Evolutionary conservation across 129 eudicot species (phyloP), one percentile per base, ranked within the genome.

Genomic region (Saussurea involucrata): DNA sequence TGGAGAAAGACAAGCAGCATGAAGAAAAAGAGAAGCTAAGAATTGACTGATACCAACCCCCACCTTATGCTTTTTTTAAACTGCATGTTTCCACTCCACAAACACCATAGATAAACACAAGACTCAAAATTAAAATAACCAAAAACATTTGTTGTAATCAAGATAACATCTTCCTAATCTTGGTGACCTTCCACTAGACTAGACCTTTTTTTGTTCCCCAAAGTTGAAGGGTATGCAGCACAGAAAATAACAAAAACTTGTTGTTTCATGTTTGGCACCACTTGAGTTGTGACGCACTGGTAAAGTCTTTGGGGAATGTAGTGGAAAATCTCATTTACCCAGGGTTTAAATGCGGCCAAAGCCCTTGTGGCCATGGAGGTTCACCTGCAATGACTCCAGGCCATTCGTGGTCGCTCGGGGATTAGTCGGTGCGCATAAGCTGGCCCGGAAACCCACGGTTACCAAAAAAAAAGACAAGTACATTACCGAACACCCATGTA

Each of bases 11-110:
- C 49, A 34, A 66, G 36, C 11, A 80, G 25, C 69, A 53, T 31
- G 31, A 24, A 66, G 69, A 55, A 80, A 73, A 80, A 33, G 5
- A 18, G 7, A 73, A 25, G 24, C 49, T 22, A 55, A 55, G 80
- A 73, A 80, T 65, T 65, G 83, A 80, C 74, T 66, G 9, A 32
- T 80, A 80, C 83, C 74, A 72, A 80, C 67, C 74, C 74, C 83
- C 78, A 73, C 72, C 72, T 18, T 2, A 22, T 32, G 7, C 8
- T 68, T 31, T 24, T 32, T 73, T 63, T 65, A 32, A 67, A 73
- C 74, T 80, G 57, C 80, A 80, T 34, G 76, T 42, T 66, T 36
- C 80, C 69, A 80, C 75, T 80, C 79, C 53, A 68, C 66, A 44
- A 63, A 63, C 57, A 65, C 61, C 58, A 49, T 17, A 49, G 58